Evolutionary conservation across 176 grass and related monocot genomes (phyloP).

Genomic region (barley (Hordeum vulgare)): DNA sequence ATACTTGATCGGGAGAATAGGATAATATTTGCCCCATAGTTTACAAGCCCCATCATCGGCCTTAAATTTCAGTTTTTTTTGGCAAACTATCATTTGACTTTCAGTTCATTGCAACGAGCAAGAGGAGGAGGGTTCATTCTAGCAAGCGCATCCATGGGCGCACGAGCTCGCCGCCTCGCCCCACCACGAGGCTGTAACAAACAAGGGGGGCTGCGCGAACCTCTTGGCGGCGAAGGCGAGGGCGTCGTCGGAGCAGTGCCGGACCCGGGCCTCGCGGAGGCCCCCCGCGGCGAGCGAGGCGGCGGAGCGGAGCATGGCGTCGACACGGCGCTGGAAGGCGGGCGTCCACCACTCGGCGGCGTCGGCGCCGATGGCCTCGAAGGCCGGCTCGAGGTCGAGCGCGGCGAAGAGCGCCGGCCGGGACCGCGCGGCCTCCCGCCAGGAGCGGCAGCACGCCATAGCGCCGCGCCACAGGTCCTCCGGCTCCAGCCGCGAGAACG

Average conservation of each 20-base stretch:
- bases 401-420: conserved; percentile 37
- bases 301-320: conserved; percentile 69
- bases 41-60: not conserved
- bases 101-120: not conserved
- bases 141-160: not conserved
- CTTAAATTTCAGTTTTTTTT: too few relatives aligned
- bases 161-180: not conserved
- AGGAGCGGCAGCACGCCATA: conserved; percentile 71
- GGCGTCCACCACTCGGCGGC: conserved; percentile 76
- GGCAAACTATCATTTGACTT: not conserved
- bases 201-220: conserved; percentile 15
- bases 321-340: conserved; percentile 79
- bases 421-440: conserved; percentile 59
- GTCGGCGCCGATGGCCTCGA: conserved; percentile 42
- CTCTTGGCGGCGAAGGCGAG: conserved; percentile 58
- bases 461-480: conserved; percentile 70
- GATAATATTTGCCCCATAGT: not conserved
- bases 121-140: not conserved
- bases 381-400: conserved; percentile 62
- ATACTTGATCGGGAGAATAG: not conserved
- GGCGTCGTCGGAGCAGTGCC: conserved; percentile 76
- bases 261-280: conserved; percentile 47
- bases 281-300: conserved; percentile 46
- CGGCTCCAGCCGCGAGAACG: conserved; percentile 52
- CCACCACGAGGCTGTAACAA: not conserved